These are phyloP conservation scores for Wickerhamomyces queroliae DNA, from an alignment of 805 yeast genomes.

Conservation along the genomic window DNA sequence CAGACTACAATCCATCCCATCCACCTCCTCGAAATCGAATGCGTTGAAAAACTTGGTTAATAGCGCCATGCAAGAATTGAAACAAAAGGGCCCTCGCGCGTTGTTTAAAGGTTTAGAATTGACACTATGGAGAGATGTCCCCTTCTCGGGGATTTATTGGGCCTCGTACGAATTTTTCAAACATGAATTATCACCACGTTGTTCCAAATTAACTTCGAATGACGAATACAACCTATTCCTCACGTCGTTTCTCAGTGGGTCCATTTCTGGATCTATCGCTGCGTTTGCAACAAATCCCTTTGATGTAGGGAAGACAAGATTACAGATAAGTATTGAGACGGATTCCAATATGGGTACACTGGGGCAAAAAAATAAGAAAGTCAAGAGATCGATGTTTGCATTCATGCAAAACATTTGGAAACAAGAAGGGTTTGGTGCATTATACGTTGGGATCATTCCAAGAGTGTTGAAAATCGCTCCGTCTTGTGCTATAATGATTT, in stretches of 20 bases:
- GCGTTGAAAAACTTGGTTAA: conserved; percentile 40
- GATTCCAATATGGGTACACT: conserved; percentile 4
- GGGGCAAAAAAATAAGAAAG: conserved; percentile 20
- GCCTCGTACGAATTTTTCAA: conserved; percentile 64
- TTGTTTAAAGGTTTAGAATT: conserved; percentile 81
- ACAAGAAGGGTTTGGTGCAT: conserved; percentile 73
- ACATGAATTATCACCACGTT: conserved; percentile 2
- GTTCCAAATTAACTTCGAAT: conserved; percentile 1
- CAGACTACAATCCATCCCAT: conserved; percentile 82
- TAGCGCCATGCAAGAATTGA: conserved; percentile 49
- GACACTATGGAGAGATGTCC: conserved; percentile 96
- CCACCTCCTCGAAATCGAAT: conserved; percentile 24
- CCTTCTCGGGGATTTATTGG: conserved; percentile 96
- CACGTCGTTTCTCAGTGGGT: conserved; percentile 75
- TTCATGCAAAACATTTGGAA: conserved; percentile 57
- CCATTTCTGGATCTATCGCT: conserved; percentile 77
- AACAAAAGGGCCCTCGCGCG: conserved; percentile 50
- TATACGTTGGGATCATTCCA: conserved; percentile 86
- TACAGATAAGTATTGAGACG: conserved; percentile 51
- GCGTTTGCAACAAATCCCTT: conserved; percentile 90
- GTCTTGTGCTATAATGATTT: conserved; percentile 97
- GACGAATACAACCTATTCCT: conserved; percentile 39
- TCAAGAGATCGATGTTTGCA: conserved; percentile 53
- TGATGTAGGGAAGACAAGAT: conserved; percentile 93
- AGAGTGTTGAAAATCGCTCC: conserved; percentile 91